Conservation (phyloP, 768 basidiomycete genomes). For the Macrolepiota albuminosa region DNA sequence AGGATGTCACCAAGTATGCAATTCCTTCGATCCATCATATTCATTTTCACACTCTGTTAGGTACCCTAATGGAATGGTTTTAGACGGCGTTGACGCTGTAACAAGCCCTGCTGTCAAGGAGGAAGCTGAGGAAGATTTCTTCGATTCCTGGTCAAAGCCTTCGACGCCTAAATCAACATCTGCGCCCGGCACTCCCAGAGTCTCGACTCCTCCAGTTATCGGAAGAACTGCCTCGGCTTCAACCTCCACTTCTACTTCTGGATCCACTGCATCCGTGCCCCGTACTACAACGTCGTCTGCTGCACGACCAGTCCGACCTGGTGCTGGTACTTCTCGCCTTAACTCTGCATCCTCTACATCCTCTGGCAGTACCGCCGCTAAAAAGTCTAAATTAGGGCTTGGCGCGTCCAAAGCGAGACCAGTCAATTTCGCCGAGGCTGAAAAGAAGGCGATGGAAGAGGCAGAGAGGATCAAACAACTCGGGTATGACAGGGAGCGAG, state of each 20-base stretch:
- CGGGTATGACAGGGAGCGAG: slow-evolving; percentile 83
- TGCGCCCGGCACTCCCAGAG: slow-evolving; percentile 44
- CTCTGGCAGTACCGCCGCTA: slow-evolving; percentile 29
- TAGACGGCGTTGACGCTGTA: slow-evolving; percentile 72
- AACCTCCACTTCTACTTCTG: slow-evolving; percentile 25
- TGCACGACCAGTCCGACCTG: slow-evolving; percentile 41
- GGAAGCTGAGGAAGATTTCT: slow-evolving; percentile 86
- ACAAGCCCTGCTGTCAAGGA: slow-evolving; percentile 33
- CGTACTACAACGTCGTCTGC: slow-evolving; percentile 66
- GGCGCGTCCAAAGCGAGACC: slow-evolving; percentile 87
- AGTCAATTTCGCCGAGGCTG: slow-evolving; percentile 93
- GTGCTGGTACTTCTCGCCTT: slow-evolving; percentile 33
- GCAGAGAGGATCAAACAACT: slow-evolving; percentile 89
- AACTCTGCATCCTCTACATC: slow-evolving; percentile 29
- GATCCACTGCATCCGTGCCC: slow-evolving; percentile 32
- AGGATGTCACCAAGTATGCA: slow-evolving; percentile 65
- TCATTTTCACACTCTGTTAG: slow-evolving; percentile 30
- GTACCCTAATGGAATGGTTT: slow-evolving; percentile 68
- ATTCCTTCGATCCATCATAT: background rate
- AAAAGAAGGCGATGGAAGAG: slow-evolving; percentile 85
- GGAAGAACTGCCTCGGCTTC: slow-evolving; percentile 44
- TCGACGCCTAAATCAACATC: slow-evolving; percentile 47
- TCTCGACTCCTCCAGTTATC: slow-evolving; percentile 51
- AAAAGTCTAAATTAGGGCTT: slow-evolving; percentile 72
- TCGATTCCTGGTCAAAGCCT: slow-evolving; percentile 94